A percentile compares a stretch with the other conserved stretches of the same genome.
phyloP scores from a whole-genome alignment of 257 asterid species.

The Plantago major region DNA sequence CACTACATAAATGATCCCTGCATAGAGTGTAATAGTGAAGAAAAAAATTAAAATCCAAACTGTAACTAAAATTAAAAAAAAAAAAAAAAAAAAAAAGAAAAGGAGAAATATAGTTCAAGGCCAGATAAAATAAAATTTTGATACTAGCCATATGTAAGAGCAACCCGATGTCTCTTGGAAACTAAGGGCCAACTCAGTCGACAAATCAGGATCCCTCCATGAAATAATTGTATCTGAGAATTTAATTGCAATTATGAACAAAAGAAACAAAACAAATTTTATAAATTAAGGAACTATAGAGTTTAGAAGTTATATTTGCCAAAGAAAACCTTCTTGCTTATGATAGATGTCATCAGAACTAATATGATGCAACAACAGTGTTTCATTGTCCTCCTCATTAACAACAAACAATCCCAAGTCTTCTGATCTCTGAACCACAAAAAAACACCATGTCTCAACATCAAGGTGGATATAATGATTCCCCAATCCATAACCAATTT shows the following conservation, averaged over 20 bases:
- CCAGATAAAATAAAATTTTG: constrained; percentile 16
- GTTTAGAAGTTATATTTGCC: constrained; percentile 30
- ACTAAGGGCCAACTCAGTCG: constrained; percentile 96
- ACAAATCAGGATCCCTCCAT: constrained; percentile 91
- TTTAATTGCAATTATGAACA: constrained; percentile 1
- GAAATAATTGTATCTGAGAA: constrained; percentile 86
- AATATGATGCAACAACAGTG: constrained; percentile 72
- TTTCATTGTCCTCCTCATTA: constrained; percentile 83
- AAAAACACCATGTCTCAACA: constrained; percentile 22
- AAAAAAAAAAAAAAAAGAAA: too few species aligned
- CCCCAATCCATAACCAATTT: neutral
- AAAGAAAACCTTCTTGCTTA: constrained; percentile 85
- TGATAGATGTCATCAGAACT: constrained; percentile 88
- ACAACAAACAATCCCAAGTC: constrained; percentile 72
- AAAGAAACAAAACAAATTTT: too few species aligned
- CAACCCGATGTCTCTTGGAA: constrained; percentile 94
- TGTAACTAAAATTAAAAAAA: constrained; percentile 14
- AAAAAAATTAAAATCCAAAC: constrained; percentile 6
- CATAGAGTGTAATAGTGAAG: constrained; percentile 16
- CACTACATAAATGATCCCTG: constrained; percentile 84
- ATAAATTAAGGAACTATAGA: too few species aligned
- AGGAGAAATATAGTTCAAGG: too few species aligned
- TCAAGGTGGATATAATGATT: constrained; percentile 19
- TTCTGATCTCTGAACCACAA: constrained; percentile 66
- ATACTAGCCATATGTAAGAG: constrained; percentile 88